A percentile compares a stretch with the other conserved stretches of the same genome.
Conservation (phyloP, 495 filamentous ascomycete species). For the Pseudotulostoma volvatum region DNA sequence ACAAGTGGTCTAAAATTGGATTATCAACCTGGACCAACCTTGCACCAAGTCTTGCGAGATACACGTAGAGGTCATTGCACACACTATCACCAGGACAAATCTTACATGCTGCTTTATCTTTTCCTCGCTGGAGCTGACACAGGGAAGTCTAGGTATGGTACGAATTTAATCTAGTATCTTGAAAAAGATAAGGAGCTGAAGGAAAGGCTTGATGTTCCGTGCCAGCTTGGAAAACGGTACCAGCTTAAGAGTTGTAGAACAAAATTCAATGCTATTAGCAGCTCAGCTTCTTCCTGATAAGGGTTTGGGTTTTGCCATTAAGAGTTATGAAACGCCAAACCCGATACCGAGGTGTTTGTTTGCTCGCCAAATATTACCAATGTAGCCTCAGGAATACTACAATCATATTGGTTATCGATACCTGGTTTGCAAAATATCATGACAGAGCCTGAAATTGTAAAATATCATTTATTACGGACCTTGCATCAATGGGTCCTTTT, state of each 20-base stretch:
- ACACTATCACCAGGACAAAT: neutral
- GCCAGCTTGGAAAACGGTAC: neutral
- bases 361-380: too few relatives aligned
- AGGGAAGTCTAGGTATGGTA: neutral
- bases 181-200: neutral
- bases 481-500: too few relatives aligned
- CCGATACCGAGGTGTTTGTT: too few relatives aligned
- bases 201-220: neutral
- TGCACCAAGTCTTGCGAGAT: neutral
- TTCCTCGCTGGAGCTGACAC: neutral
- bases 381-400: too few relatives aligned
- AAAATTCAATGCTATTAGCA: too few relatives aligned
- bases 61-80: neutral
- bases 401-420: too few relatives aligned
- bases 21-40: neutral
- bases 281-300: too few relatives aligned
- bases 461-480: too few relatives aligned
- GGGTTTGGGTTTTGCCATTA: too few relatives aligned
- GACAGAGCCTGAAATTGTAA: too few relatives aligned
- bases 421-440: too few relatives aligned
- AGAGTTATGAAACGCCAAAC: too few relatives aligned
- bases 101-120: neutral
- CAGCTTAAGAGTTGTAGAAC: neutral
- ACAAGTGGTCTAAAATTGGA: neutral
- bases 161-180: neutral